Evolutionary conservation across 192 early-diverging fungal species (phyloP), one percentile per base, ranked within the genome.

Genomic region (Tieghemiomyces parasiticus): DNA sequence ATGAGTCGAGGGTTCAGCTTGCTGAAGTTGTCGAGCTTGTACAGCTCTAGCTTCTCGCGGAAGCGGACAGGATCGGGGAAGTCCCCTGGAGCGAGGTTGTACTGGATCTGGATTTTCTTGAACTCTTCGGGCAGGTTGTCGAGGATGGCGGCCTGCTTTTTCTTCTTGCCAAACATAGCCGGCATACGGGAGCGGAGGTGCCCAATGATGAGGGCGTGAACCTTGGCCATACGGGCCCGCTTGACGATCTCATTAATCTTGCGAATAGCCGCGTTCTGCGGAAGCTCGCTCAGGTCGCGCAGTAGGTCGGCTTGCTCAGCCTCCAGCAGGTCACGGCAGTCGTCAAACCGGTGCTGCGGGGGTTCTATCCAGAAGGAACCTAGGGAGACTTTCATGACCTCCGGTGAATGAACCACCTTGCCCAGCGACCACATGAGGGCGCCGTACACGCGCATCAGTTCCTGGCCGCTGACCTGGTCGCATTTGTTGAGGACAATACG

Each of bases 351-450:
- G 55, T 84, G 81, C 54, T 74, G 73, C 16, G 84, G 79, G 16
- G 83, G 83, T 29, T 81, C 68, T 0, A 77, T 71, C 90, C 90
- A 90, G 65, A 91, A 91, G 14, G 81, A 85, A 22, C 86, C 80
- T 44, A 85, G 64, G 62, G 84, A 92, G n/a, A 93, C 91, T 8
- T 88, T 74, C 68, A 82, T 81, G 50, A 93, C 91, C 68, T 93
- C 90, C 14, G 91, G 90, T 2, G 87, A 91, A 46, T 84, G 78
- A 22, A 93, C 77, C 12, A 92, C 88, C 67, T 86, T 88, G 22
- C 90, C 91, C 12, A 93, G 74, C 24, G 86, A 86, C 88, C 88
- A 93, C 91, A 93, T 93, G 69, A 93, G 72, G 2, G 90, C 89
- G 51, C 91, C 91, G 67, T 93, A 90, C 59, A 93, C 89, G 28